Evolutionary conservation across 192 early-diverging fungal species (phyloP).

Genomic region (Nowakowskiella sp.): DNA sequence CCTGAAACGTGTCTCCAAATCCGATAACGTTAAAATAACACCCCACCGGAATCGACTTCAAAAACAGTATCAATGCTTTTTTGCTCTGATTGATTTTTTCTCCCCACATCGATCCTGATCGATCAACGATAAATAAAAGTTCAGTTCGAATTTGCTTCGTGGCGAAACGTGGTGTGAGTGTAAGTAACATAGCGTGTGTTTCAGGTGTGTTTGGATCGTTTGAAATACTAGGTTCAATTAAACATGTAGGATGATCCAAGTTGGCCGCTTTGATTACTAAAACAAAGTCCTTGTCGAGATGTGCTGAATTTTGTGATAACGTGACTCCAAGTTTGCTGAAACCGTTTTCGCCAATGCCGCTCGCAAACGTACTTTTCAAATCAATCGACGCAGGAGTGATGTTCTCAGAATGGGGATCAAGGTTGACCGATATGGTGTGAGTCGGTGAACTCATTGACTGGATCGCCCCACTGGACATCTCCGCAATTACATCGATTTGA

Average conservation of each 20-base stretch:
- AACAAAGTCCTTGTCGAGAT: slow-evolving; percentile 34
- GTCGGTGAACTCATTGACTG: no score
- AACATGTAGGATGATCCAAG: slow-evolving; percentile 27
- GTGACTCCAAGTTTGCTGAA: slow-evolving; percentile 9
- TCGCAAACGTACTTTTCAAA: no score
- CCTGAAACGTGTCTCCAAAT: slow-evolving; percentile 26
- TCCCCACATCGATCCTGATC: slow-evolving; percentile 48
- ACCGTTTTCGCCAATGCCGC: no score
- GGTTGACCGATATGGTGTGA: no score
- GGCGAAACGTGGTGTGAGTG: slow-evolving; percentile 33
- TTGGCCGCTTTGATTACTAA: slow-evolving; percentile 23
- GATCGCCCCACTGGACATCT: no score
- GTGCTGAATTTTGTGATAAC: not conserved
- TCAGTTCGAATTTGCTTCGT: slow-evolving; percentile 16
- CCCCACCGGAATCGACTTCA: slow-evolving; percentile 39
- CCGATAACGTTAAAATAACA: slow-evolving; percentile 41
- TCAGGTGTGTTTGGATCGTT: no score
- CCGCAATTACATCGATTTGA: no score
- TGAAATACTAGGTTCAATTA: slow-evolving; percentile 28
- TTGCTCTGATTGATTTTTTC: slow-evolving; percentile 23
- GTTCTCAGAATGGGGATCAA: no score
- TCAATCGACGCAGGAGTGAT: no score
- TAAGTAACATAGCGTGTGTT: slow-evolving; percentile 27
- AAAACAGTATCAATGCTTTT: slow-evolving; percentile 33
- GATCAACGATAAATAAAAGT: slow-evolving; percentile 33